Conservation (phyloP, 1,284 basidiomycete species). For the Apiotrichum akiyoshidainum region DNA sequence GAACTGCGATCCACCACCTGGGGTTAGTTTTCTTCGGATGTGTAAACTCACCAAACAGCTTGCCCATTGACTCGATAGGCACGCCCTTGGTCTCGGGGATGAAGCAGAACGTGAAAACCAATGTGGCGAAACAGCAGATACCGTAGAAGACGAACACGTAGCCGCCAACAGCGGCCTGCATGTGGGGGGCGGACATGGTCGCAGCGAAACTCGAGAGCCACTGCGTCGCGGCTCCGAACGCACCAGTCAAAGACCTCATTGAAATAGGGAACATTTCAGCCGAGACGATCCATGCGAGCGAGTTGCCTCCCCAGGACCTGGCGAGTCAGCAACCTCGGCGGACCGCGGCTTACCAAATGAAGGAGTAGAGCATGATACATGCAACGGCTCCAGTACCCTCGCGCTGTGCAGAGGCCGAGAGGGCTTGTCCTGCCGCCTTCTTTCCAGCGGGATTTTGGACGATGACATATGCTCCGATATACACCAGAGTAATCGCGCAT, state of each 20-base stretch:
- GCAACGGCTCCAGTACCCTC: slow-evolving; percentile 30
- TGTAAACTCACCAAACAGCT: slow-evolving; percentile 30
- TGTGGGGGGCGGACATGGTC: slow-evolving; percentile 35
- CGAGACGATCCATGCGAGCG: slow-evolving; percentile 32
- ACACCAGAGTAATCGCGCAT: slow-evolving; percentile 28
- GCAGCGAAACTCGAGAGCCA: slow-evolving; percentile 35
- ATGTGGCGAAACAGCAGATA: slow-evolving; percentile 25
- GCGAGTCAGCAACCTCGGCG: too few species aligned
- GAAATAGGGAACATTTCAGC: slow-evolving; percentile 38
- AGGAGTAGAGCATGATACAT: slow-evolving; percentile 35
- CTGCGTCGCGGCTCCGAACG: slow-evolving; percentile 30
- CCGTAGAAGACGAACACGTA: slow-evolving; percentile 43
- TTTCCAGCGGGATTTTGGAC: slow-evolving; percentile 26
- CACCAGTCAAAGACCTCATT: slow-evolving; percentile 31
- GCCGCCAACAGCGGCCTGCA: slow-evolving; percentile 24
- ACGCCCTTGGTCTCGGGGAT: slow-evolving; percentile 40
- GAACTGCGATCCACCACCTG: too few species aligned
- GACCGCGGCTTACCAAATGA: too few species aligned
- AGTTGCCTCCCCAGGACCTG: slow-evolving; percentile 33
- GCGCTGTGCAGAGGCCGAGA: slow-evolving; percentile 19
- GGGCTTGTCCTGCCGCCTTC: slow-evolving; percentile 9
- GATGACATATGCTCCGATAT: slow-evolving; percentile 30
- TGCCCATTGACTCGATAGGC: slow-evolving; percentile 37
- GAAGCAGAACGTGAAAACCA: slow-evolving; percentile 36
- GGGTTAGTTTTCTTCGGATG: too few species aligned